These are phyloP conservation scores for Diutina mesorugosa DNA, from an alignment of 1,139 yeast species.

Conservation along the genomic window DNA sequence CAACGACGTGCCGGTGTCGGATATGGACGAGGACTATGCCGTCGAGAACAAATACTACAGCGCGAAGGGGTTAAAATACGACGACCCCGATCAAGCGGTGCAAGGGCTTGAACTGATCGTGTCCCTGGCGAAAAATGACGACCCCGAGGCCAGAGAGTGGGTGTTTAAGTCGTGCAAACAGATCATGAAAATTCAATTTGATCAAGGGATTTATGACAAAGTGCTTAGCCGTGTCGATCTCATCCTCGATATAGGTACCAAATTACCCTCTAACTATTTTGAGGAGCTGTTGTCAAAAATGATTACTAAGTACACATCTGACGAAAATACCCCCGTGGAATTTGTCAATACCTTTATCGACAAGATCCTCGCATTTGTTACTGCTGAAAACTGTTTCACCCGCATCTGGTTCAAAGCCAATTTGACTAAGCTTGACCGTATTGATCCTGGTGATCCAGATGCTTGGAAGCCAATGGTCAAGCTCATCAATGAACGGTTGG, in stretches of 20 bases:
- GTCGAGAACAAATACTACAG: constrained; percentile 43
- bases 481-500: not conserved
- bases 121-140: constrained; percentile 5
- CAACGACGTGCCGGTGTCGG: constrained; percentile 9
- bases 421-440: not conserved
- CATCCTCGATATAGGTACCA: constrained; percentile 14
- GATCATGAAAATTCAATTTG: constrained; percentile 39
- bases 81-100: constrained; percentile 19
- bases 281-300: constrained; percentile 53
- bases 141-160: constrained; percentile 18
- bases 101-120: constrained; percentile 4
- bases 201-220: constrained; percentile 17
- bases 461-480: not conserved
- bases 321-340: constrained; percentile 10
- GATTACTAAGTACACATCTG: constrained; percentile 29
- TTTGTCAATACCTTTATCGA: constrained; percentile 19
- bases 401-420: not conserved
- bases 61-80: constrained; percentile 55
- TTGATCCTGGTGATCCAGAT: not conserved
- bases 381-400: not conserved
- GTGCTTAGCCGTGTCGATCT: constrained; percentile 18
- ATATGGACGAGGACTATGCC: constrained; percentile 13
- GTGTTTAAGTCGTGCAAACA: constrained; percentile 57
- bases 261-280: constrained; percentile 32
- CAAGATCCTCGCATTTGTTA: constrained; percentile 10